Base-by-base conservation (phyloP, 106 monocot genomes). In the Platanthera guangdongensis region DNA sequence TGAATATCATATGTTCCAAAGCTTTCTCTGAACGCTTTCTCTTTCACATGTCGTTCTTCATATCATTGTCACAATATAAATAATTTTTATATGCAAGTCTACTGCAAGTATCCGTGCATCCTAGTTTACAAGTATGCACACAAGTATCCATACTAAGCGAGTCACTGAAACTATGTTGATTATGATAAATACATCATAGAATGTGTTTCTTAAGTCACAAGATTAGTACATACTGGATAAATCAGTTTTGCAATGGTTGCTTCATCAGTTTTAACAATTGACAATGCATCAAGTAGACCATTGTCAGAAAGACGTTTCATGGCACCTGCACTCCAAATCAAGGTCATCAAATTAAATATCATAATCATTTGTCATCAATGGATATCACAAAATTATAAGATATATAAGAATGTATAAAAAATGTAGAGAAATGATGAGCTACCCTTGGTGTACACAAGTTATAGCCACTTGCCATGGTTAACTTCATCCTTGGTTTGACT, bases 401-500 rank as follows among this genome's bases (percentile, higher is more conserved):
- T 30, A 51, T 22, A 72, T 51, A 22, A 22, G 3, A 51, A 51
- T 51, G 12, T 7, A 10, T 2, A 50, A 12, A 25, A 51, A 21
- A 71, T 21, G 8, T 9, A 46, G 18, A 4, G 51, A 51, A 25
- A 72, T 50, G 72, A 6, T 11, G 3, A 50, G 50, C 9, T 16
- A 51, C 12, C 51, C 21, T 9, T 11, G 22, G 4, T 72, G 8
- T 51, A 14, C 22, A 51, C 5, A 50, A 51, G 51, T 46, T 72
- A 72, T 51, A 19, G 21, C 21, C 82, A 93, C 90, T 89, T 91
- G 79, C 96, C 96, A 86, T 90, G 93, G 71, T 91, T 97, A 72
- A 97, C 93, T 80, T 80, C 83, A 80, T 91, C 93, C 73, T 97
- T 97, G 14, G 96, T 97, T 83, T 93, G 96, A 73, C 96, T 97